phyloP scores from a whole-genome alignment of 1,284 basidiomycete species.

The Blastosporella zonata region DNA sequence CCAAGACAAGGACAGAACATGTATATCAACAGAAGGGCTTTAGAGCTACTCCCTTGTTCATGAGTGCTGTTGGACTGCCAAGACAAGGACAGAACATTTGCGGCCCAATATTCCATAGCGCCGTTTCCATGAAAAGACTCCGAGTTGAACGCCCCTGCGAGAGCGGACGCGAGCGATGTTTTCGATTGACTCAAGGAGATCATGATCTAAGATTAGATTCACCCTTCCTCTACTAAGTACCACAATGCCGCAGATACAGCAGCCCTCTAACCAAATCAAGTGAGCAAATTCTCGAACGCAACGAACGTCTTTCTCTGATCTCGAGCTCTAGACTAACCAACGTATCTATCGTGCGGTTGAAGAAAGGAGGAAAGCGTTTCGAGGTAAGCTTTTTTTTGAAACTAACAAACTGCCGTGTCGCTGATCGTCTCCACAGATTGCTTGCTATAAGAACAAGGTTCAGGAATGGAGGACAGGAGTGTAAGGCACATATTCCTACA shows the following conservation, averaged over 20 bases:
- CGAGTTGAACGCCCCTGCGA: too few species aligned
- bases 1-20: too few species aligned
- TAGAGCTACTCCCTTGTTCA: too few species aligned
- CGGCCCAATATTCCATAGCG: too few species aligned
- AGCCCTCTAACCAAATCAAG: constrained; percentile 89
- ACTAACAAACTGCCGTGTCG: not conserved
- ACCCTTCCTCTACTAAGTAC: too few species aligned
- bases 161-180: too few species aligned
- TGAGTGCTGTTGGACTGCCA: too few species aligned
- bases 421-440: constrained; percentile 60
- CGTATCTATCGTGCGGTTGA: constrained; percentile 92
- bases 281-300: constrained; percentile 26
- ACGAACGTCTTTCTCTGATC: constrained; percentile 15
- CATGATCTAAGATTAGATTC: too few species aligned
- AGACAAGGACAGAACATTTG: too few species aligned
- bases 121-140: too few species aligned
- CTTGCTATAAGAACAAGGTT: constrained; percentile 99
- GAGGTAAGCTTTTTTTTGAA: constrained; percentile 66
- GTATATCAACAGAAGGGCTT: too few species aligned
- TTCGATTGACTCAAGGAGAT: too few species aligned
- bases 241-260: constrained; percentile 59
- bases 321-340: constrained; percentile 75
- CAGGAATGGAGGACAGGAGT: constrained; percentile 94
- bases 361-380: constrained; percentile 97
- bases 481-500: constrained; percentile 41